These are phyloP conservation scores for Xylaria curta DNA, from an alignment of 495 filamentous ascomycete genomes.

Conservation along the genomic window DNA sequence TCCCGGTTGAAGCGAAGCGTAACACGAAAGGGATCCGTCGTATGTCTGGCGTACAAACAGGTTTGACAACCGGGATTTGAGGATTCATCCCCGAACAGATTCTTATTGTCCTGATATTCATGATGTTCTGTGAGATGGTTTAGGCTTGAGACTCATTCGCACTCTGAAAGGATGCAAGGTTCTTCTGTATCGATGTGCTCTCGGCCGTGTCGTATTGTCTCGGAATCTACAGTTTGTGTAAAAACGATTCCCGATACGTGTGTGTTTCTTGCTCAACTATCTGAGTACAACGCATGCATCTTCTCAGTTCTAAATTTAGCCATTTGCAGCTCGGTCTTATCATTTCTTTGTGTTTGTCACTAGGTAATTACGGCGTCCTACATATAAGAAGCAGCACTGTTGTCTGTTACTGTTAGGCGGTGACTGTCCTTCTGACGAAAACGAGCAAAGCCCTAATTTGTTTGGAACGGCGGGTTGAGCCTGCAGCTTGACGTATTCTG, in stretches of 20 bases:
- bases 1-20: slow-evolving; percentile 4
- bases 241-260: neutral
- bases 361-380: neutral
- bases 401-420: no score
- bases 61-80: neutral
- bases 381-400: neutral
- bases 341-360: neutral
- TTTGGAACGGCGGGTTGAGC: neutral
- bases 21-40: neutral
- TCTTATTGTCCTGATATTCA: neutral
- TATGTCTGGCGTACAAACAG: neutral
- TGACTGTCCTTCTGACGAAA: neutral
- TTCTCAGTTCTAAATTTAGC: neutral
- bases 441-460: neutral
- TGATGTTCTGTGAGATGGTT: neutral
- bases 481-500: no score
- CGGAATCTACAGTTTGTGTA: neutral
- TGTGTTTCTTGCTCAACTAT: neutral
- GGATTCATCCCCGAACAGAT: neutral
- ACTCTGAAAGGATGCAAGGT: neutral
- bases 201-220: neutral
- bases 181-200: neutral
- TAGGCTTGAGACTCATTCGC: neutral
- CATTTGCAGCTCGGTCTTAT: neutral
- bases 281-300: neutral